Conservation (phyloP, 2,329 filamentous ascomycete genomes). For the Rhynchosporium agropyri region DNA sequence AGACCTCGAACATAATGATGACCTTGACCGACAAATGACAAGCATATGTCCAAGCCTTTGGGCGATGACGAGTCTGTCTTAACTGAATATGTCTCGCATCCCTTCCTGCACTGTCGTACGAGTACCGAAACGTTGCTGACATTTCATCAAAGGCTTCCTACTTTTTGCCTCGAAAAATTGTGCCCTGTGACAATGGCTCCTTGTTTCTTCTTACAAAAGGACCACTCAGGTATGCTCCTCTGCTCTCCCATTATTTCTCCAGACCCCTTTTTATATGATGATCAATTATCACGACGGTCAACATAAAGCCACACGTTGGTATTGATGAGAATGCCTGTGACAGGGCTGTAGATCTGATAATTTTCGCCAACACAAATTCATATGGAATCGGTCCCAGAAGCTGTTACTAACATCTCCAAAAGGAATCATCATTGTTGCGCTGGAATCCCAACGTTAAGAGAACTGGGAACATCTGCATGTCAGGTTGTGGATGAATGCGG, state of each 20-base stretch:
- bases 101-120: conserved; percentile 8
- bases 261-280: conserved; percentile 59
- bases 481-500: no score
- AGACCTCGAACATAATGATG: conserved; percentile 65
- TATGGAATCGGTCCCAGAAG: not conserved
- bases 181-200: not conserved
- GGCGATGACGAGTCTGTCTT: conserved; percentile 57
- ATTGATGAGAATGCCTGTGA: conserved; percentile 83
- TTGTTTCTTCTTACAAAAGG: not conserved
- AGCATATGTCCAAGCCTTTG: conserved; percentile 93
- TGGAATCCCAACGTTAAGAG: conserved; percentile 1
- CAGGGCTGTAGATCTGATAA: conserved; percentile 57
- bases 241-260: conserved; percentile 4
- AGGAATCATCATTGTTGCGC: not conserved
- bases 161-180: not conserved
- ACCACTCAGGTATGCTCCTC: conserved; percentile 27
- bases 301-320: conserved; percentile 67
- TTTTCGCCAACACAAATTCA: conserved; percentile 19
- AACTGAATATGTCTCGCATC: conserved; percentile 46
- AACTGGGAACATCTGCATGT: not conserved
- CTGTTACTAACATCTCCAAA: not conserved
- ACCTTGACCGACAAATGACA: conserved; percentile 82
- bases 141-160: conserved; percentile 7
- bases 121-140: conserved; percentile 27
- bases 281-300: conserved; percentile 53